Base-by-base conservation (phyloP, 495 filamentous ascomycete genomes). In the Hypoxylon rickii region DNA sequence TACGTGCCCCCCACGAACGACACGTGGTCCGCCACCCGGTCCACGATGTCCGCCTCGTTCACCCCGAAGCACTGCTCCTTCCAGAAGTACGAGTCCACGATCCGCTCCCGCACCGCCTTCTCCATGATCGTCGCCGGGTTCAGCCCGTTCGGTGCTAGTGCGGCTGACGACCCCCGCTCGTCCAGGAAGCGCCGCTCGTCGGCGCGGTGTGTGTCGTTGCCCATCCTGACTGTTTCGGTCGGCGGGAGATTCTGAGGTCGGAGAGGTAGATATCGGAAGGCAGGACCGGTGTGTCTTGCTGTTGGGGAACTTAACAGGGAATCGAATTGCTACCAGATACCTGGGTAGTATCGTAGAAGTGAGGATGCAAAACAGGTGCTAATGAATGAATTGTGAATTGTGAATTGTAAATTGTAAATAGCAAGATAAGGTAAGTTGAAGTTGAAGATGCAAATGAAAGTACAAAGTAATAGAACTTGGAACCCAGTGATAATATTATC, bases 11-110 rank as follows among this genome's bases (percentile, higher is more conserved):
- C 95, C 45, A 98, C 81, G 73, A 78, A 82, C 65, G 79, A 84
- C 29, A 86, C 89, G 55, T 96, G 77, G 53, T 92, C 88, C 29
- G 88, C 86, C 2, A 93, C 92, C 24, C 94, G 91, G 75, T 96
- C 90, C 59, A 95, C 88, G 1, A 79, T 44, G 87, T 96, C 59
- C 78, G 78, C 89, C 46, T 91, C 90, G 74, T 97, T 97, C 55
- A 98, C 76, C 17, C 88, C 94, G 76, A 97, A 98, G 68, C 92
- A 95, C 71, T 96, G 92, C 70, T 97, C 95, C 73, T 97, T 96
- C 89, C 90, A 98, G 77, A 96, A 98, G 75, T 95, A 94, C 58
- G 84, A 88, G 55, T 96, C 89, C 49, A 89, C 84, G 71, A 98
- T 97, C 65, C 94, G 91, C 69, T 98, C 93, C 52, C 91, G 88